Percentiles rank a stretch among this genome's conserved stretches.
phyloP scores from a whole-genome alignment of 768 basidiomycete genomes.

The Daedalea quercina region DNA sequence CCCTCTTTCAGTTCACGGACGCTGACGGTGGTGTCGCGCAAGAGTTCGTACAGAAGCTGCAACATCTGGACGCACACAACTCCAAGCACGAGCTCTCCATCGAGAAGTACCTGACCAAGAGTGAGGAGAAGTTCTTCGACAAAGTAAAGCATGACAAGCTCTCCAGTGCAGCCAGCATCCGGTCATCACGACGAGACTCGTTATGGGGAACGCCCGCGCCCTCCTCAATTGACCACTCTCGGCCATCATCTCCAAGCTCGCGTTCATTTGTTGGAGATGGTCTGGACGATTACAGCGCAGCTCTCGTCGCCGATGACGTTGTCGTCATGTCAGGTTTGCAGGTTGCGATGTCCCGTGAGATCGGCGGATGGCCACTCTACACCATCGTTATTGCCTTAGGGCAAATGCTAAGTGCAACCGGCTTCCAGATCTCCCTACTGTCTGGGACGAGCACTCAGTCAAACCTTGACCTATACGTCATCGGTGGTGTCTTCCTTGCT shows the following conservation, averaged over 20 bases:
- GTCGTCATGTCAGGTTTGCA: slow-evolving; percentile 81
- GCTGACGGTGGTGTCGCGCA: slow-evolving; percentile 88
- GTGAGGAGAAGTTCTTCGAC: slow-evolving; percentile 90
- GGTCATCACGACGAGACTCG: slow-evolving; percentile 76
- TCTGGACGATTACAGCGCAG: slow-evolving; percentile 41
- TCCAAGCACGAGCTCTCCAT: slow-evolving; percentile 90
- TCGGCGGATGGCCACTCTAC: slow-evolving; percentile 87
- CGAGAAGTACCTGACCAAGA: slow-evolving; percentile 85
- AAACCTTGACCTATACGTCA: slow-evolving; percentile 79
- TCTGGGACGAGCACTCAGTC: slow-evolving; percentile 82
- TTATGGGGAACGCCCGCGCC: slow-evolving; percentile 69
- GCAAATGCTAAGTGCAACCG: slow-evolving; percentile 83
- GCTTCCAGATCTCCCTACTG: slow-evolving; percentile 90
- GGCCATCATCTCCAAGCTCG: slow-evolving; percentile 58
- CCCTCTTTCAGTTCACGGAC: slow-evolving; percentile 70
- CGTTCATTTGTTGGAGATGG: slow-evolving; percentile 40
- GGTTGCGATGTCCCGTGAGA: slow-evolving; percentile 72
- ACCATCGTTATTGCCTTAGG: slow-evolving; percentile 83
- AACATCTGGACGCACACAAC: slow-evolving; percentile 73
- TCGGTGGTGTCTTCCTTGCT: slow-evolving; percentile 83
- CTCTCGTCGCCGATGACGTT: slow-evolving; percentile 38
- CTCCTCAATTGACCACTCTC: slow-evolving; percentile 52
- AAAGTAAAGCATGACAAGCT: slow-evolving; percentile 86
- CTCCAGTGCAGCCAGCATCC: slow-evolving; percentile 71
- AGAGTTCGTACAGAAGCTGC: slow-evolving; percentile 83